Evolutionary conservation across 2,329 filamentous ascomycete genomes (phyloP).

Genomic region (Paradendryphiella salina): DNA sequence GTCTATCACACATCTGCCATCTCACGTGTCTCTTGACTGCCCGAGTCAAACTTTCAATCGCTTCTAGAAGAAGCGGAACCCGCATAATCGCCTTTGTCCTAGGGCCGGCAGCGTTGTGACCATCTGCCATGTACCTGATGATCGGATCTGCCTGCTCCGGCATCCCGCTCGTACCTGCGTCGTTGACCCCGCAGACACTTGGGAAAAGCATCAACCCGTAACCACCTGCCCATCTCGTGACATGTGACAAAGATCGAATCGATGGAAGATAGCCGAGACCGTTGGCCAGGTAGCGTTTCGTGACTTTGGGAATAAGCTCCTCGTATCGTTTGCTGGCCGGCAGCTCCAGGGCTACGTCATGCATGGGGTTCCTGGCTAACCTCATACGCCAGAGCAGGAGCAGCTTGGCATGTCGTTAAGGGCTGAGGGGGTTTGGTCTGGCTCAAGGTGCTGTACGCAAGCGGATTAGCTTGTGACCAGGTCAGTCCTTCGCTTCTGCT

Average conservation of each 20-base stretch:
- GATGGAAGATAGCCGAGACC: not conserved
- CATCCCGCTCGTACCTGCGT: slow-evolving; percentile 20
- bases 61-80: not conserved
- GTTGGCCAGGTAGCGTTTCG: slow-evolving; percentile 78
- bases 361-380: not conserved
- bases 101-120: not conserved
- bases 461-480: no score
- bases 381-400: slow-evolving; percentile 44
- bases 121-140: slow-evolving; percentile 5
- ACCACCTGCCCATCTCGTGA: slow-evolving; percentile 5
- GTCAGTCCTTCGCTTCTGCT: no score
- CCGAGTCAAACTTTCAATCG: not conserved
- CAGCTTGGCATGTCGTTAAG: not conserved
- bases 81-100: not conserved
- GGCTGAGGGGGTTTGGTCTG: not conserved
- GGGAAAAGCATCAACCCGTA: not conserved
- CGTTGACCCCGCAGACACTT: slow-evolving; percentile 14
- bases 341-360: slow-evolving; percentile 17
- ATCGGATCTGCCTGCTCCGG: slow-evolving; percentile 7
- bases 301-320: slow-evolving; percentile 88
- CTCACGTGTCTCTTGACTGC: not conserved
- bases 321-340: slow-evolving; percentile 12
- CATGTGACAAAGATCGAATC: not conserved
- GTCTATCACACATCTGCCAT: not conserved
- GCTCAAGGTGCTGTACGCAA: not conserved